Percentiles rank a stretch among this genome's conserved stretches.
Conservation (phyloP, 2,329 filamentous ascomycete genomes). For the Tolypocladium inflatum region DNA sequence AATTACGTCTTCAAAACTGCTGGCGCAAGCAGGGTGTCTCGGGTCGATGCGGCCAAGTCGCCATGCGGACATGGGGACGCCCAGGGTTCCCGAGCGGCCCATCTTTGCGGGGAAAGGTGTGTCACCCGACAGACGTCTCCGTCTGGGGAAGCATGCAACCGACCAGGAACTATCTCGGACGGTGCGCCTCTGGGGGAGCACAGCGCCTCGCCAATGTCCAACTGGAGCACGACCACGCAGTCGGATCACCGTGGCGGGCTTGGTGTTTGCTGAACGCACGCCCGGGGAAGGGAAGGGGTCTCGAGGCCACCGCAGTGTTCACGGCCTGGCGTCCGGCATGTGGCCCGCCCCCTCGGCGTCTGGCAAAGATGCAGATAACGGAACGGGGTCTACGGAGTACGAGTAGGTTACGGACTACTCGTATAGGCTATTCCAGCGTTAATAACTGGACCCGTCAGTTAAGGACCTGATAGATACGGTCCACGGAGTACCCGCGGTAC, state of each 20-base stretch:
- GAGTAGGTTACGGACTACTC: too few species aligned
- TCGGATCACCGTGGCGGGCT: neutral
- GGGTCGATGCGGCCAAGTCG: neutral
- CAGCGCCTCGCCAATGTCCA: neutral
- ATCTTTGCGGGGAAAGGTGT: slow-evolving; percentile 6
- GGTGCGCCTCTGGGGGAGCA: neutral
- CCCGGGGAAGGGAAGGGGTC: neutral
- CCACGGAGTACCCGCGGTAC: too few species aligned
- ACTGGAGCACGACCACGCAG: neutral
- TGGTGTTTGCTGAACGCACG: neutral
- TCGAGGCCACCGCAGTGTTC: neutral
- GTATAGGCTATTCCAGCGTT: neutral
- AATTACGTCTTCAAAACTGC: slow-evolving; percentile 2
- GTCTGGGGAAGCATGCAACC: neutral
- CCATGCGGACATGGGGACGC: neutral
- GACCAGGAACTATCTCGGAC: neutral
- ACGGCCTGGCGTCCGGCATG: neutral
- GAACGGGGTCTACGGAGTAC: neutral
- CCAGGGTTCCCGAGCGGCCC: neutral
- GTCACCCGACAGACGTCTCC: neutral
- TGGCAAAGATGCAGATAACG: neutral
- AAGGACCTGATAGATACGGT: neutral
- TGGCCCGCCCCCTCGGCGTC: neutral
- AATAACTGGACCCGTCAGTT: neutral
- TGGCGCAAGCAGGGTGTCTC: neutral